Evolutionary conservation across 1,284 basidiomycete species (phyloP), one percentile per base, ranked within the genome.

Genomic region (Coniophora puteana): DNA sequence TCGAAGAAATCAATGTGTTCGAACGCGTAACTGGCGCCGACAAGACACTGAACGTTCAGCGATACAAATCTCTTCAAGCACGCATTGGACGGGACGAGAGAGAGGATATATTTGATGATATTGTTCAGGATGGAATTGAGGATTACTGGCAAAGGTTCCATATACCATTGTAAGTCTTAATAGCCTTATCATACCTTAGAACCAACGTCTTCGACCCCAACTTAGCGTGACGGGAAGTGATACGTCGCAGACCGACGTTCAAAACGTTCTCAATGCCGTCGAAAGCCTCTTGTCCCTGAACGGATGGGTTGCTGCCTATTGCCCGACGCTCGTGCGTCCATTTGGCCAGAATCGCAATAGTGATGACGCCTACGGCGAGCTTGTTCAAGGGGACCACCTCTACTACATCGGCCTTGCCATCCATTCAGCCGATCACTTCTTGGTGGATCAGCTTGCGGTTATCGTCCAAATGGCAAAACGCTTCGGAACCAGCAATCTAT

Each of bases 301-400:
- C 57, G 93, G 93, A n/a, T 97, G 93, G 93, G 93, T 94, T n/a
- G 90, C 92, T n/a, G 91, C 90, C 8, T 81, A 90, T 26, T 97
- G 93, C 63, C 90, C 92, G 7, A 93, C 89, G 4, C 76, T 97
- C 32, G 79, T 79, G 4, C 81, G 93, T 13, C 93, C 93, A 2
- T 97, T 96, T 55, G 89, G 89, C 10, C 86, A 92, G 58, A 90
- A 89, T 65, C 83, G 79, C 52, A 90, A 89, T 62, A 80, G 79
- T 50, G 71, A 80, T 46, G 83, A 88, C 51, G 76, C 85, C 22
- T 96, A 93, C 63, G 87, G 90, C 52, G 92, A 93, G 58, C 80
- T 97, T 45, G 81, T 84, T 14, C 72, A 72, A 24, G 77, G 84
- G 41, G 83, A 89, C 51, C 80, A 87, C 51, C 71, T 95, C n/a